These are phyloP conservation scores for Podospora fimiseda DNA, from an alignment of 495 filamentous ascomycete genomes.

Conservation along the genomic window DNA sequence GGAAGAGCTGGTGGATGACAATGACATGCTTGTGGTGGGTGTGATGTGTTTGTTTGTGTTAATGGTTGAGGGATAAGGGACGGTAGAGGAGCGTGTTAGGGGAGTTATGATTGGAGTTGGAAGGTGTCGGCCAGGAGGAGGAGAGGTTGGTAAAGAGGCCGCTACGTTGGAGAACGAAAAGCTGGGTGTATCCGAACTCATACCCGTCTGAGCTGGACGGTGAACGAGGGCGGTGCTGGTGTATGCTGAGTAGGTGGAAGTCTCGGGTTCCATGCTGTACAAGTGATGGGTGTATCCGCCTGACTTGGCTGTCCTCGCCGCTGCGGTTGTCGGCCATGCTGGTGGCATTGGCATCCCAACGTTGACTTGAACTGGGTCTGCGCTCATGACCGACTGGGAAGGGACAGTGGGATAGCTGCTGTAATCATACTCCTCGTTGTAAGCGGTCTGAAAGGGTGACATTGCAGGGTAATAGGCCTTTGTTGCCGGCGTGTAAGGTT, in stretches of 20 bases:
- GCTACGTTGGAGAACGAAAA: slow-evolving; percentile 37
- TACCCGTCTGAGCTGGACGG: slow-evolving; percentile 26
- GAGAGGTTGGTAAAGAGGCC: slow-evolving; percentile 30
- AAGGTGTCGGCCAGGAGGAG: too few relatives aligned
- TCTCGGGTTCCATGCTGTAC: slow-evolving; percentile 26
- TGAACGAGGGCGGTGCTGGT: slow-evolving; percentile 26
- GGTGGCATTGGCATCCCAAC: slow-evolving; percentile 12
- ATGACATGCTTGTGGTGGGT: too few relatives aligned
- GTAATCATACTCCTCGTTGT: slow-evolving; percentile 38
- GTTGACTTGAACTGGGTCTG: slow-evolving; percentile 19
- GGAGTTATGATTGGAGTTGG: too few relatives aligned
- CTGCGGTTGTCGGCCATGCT: slow-evolving; percentile 26
- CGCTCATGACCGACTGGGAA: slow-evolving; percentile 24
- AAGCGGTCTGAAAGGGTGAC: slow-evolving; percentile 27
- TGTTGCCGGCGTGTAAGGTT: slow-evolving; percentile 12
- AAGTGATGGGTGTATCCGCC: slow-evolving; percentile 24
- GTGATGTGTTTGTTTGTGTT: too few relatives aligned
- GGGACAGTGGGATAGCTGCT: background rate
- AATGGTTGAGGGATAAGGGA: slow-evolving; percentile 18
- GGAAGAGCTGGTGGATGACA: too few relatives aligned
- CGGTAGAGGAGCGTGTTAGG: slow-evolving; percentile 20
- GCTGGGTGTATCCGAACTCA: slow-evolving; percentile 24
- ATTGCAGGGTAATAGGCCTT: slow-evolving; percentile 32
- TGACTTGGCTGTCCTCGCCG: slow-evolving; percentile 9
- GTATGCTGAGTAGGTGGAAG: slow-evolving; percentile 23